phyloP scores from a whole-genome alignment of 78 protist species.

The Parvularia atlantis region DNA sequence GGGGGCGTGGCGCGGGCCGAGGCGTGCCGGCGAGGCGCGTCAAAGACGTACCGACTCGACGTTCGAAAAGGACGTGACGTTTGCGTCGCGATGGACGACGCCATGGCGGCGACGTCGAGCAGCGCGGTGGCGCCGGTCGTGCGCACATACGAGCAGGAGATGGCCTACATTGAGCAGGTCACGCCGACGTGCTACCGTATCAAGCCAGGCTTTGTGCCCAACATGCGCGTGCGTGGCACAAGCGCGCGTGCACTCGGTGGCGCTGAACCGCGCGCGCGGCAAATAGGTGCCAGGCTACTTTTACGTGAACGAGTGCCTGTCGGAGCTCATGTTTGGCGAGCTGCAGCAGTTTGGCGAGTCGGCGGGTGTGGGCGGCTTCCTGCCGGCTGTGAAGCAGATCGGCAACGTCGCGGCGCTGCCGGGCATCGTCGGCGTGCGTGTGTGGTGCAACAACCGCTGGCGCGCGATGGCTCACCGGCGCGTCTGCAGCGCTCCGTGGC shows the following conservation, averaged over 20 bases:
- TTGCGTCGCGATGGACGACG: no score
- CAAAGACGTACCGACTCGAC: no score
- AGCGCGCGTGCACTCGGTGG: not conserved
- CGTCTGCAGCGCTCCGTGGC: conserved; percentile 45
- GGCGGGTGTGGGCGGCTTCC: conserved; percentile 44
- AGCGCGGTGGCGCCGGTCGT: no score
- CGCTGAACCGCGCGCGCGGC: not conserved
- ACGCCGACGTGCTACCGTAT: conserved; percentile 6
- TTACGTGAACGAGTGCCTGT: conserved; percentile 61
- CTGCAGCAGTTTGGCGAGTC: conserved; percentile 30
- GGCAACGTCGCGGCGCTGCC: conserved; percentile 85
- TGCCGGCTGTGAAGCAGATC: conserved; percentile 58
- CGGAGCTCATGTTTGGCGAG: conserved; percentile 60
- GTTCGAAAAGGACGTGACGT: no score
- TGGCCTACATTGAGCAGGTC: not conserved
- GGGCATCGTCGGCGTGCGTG: conserved; percentile 65
- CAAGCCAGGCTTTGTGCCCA: conserved; percentile 66
- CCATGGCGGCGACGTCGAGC: no score
- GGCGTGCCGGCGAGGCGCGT: no score
- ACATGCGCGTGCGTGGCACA: conserved; percentile 41
- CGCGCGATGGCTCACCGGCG: not conserved
- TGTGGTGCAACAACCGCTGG: not conserved
- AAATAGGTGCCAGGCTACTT: conserved; percentile 55
- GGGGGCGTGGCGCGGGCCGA: no score
- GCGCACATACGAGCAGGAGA: not conserved